Conservation (phyloP, 2,329 filamentous ascomycete genomes). For the Escovopsis sp. region DNA sequence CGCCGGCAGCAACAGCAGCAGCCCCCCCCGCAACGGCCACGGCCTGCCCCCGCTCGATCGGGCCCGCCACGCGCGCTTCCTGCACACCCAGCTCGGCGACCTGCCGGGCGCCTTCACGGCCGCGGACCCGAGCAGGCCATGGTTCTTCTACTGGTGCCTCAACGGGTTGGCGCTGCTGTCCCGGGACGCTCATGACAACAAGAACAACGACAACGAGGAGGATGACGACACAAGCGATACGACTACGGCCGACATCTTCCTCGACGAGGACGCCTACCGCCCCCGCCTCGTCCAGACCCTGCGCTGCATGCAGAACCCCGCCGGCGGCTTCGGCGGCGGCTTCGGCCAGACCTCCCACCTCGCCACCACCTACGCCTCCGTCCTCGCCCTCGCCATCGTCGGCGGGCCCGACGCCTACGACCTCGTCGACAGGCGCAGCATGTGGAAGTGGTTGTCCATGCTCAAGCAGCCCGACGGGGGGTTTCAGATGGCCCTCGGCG, state of each 20-base stretch:
- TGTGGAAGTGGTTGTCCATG: slow-evolving; percentile 82
- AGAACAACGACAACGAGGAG: too few species aligned
- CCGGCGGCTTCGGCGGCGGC: slow-evolving; percentile 86
- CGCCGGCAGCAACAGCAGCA: slow-evolving; percentile 32
- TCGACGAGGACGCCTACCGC: slow-evolving; percentile 47
- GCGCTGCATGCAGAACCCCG: slow-evolving; percentile 62
- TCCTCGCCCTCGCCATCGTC: slow-evolving; percentile 65
- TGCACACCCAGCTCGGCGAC: slow-evolving; percentile 39
- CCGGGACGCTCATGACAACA: slow-evolving; percentile 58
- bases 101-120: slow-evolving; percentile 57
- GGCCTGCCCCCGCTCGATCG: slow-evolving; percentile 65
- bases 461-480: slow-evolving; percentile 80
- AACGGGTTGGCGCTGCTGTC: slow-evolving; percentile 61
- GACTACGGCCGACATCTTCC: too few species aligned
- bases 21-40: slow-evolving; percentile 55
- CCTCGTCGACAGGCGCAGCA: slow-evolving; percentile 61
- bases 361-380: slow-evolving; percentile 72
- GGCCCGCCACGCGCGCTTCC: slow-evolving; percentile 43
- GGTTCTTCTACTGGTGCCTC: slow-evolving; percentile 89
- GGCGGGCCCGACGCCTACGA: slow-evolving; percentile 60
- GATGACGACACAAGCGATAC: too few species aligned
- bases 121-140: slow-evolving; percentile 78
- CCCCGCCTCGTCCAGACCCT: slow-evolving; percentile 60
- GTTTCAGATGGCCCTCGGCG: slow-evolving; percentile 74
- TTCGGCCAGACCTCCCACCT: slow-evolving; percentile 80